Evolutionary conservation across 768 basidiomycete genomes (phyloP).

Genomic region (Hericium rajendrae): DNA sequence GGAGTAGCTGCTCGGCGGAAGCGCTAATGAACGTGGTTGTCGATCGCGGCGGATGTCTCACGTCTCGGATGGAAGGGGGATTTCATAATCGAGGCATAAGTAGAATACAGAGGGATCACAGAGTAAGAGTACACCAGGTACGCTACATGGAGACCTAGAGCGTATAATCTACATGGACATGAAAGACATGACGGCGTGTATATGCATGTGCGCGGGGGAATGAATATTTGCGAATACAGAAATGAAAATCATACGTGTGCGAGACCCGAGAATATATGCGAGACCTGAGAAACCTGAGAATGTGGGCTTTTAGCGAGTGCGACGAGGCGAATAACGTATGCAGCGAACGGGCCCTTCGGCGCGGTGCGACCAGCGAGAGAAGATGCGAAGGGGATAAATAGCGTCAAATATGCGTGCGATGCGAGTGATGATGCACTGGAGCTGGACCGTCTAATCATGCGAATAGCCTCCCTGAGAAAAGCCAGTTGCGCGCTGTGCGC

Average conservation of each 20-base stretch:
- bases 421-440: background rate
- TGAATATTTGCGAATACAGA: background rate
- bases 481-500: slow-evolving; percentile 26
- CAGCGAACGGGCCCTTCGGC: too few species aligned
- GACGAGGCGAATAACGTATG: too few species aligned
- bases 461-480: slow-evolving; percentile 24
- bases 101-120: background rate
- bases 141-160: background rate
- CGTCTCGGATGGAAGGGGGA: too few species aligned
- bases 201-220: too few species aligned
- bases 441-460: slow-evolving; percentile 10
- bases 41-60: too few species aligned
- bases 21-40: too few species aligned
- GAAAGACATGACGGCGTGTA: background rate
- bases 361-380: too few species aligned
- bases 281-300: background rate
- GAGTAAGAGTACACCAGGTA: background rate
- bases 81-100: background rate
- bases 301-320: background rate
- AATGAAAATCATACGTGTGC: background rate
- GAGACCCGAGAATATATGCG: slow-evolving; percentile 1
- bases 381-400: background rate
- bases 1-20: too few species aligned
- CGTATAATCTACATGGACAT: background rate
- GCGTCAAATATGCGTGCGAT: background rate